Base-by-base conservation (phyloP, 2,329 filamentous ascomycete genomes). In the Hymenoscyphus salicellus region DNA sequence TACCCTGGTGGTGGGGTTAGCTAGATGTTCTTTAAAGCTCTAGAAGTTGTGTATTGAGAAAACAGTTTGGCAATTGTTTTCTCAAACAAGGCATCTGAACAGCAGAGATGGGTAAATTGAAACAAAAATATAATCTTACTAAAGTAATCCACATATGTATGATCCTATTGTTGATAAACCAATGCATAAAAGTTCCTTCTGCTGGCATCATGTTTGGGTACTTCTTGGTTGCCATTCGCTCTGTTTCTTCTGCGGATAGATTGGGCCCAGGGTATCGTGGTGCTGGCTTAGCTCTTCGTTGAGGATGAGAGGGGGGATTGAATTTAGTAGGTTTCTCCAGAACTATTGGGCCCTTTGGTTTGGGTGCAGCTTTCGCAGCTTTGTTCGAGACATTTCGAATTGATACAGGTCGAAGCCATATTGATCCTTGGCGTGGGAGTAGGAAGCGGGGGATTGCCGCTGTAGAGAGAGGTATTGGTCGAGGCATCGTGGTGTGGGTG, bases 191-290 rank as follows among this genome's bases (percentile, higher is more conserved):
- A 0, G 90, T 91, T 5, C 92, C 92, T 74, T 89, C 83, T 0
- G 93, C 88, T 57, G 94, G 90, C 83, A 96, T 93, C 84, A 96
- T 88, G 72, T 93, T 89, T 1, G 95, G 95, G 76, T 98, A 98
- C 69, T 90, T 82, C 77, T 86, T 90, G 69, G 79, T 84, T 70
- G 81, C 83, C 80, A 92, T 92, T 66, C 83, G 84, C 67, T 84
- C 80, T 60, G 82, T 79, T 77, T 96, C 89, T 60, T 88, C 83
- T 23, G 83, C 80, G 17, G 86, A 87, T 66, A 93, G 79, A 26
- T 86, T 79, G 20, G 92, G 90, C 43, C 92, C 93, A 0, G 80
- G 78, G 75, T 96, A 96, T 72, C 84, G 83, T 33, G 89, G 87
- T 6, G 80, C 76, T 61, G 77, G 78, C 69, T 83, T 82, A 5